Conservation (phyloP, 116 monocot genomes). For the Trichopus zeylanicus region DNA sequence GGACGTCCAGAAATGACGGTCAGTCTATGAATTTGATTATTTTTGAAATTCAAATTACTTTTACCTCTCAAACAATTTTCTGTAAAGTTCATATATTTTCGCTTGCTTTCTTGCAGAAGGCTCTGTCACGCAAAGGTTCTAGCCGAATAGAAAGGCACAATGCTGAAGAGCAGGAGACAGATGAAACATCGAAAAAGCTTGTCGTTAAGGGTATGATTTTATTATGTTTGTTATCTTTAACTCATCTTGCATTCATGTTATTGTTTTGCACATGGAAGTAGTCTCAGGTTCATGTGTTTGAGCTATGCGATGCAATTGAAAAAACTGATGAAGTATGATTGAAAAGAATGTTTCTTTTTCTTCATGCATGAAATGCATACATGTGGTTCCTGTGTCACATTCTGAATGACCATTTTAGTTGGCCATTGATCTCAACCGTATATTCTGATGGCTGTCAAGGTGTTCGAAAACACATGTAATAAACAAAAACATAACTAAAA, state of each 20-base stretch:
- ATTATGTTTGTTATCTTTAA: background rate
- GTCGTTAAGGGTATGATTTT: conserved; percentile 49
- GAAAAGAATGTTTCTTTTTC: background rate
- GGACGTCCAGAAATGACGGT: conserved; percentile 63
- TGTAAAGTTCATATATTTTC: background rate
- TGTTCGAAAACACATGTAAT: too few species aligned
- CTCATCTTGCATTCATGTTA: background rate
- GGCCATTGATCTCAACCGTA: too few species aligned
- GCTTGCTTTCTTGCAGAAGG: conserved; percentile 25
- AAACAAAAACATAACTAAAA: background rate
- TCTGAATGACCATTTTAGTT: too few species aligned
- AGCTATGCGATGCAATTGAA: background rate
- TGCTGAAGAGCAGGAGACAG: conserved; percentile 49
- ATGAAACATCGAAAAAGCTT: conserved; percentile 56
- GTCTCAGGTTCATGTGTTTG: background rate
- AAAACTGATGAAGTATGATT: background rate
- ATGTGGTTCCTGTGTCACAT: background rate
- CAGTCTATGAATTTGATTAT: conserved; percentile 13
- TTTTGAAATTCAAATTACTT: background rate
- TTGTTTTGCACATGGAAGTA: background rate
- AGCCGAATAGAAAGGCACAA: conserved; percentile 36
- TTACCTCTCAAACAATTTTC: background rate
- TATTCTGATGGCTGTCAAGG: too few species aligned
- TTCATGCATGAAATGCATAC: background rate
- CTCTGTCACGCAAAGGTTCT: conserved; percentile 59